phyloP scores from a whole-genome alignment of 345 rosid genomes.

The Kandelia obovata region DNA sequence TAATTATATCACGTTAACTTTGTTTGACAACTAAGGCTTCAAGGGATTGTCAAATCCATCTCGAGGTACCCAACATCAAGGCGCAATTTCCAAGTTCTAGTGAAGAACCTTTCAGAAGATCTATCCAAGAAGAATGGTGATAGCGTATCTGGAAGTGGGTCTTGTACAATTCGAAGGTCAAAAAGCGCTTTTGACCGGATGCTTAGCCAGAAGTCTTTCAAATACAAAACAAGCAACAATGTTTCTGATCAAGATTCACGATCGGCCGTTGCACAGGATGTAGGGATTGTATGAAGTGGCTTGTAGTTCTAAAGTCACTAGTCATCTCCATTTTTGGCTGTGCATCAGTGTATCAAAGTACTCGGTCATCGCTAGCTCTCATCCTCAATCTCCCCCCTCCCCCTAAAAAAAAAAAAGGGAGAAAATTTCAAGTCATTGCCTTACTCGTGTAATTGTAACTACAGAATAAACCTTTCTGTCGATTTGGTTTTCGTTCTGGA shows the following conservation, averaged over 20 bases:
- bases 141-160: slow-evolving; percentile 19
- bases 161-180: slow-evolving; percentile 41
- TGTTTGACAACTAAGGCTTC: slow-evolving; percentile 40
- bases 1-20: neutral
- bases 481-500: neutral
- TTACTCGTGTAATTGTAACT: neutral
- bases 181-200: slow-evolving; percentile 52
- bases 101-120: slow-evolving; percentile 51
- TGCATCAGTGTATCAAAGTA: neutral
- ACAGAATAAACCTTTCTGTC: neutral
- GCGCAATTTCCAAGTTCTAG: slow-evolving; percentile 55
- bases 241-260: slow-evolving; percentile 54
- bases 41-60: slow-evolving; percentile 70
- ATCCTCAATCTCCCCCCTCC: neutral
- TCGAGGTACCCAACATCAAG: slow-evolving; percentile 83
- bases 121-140: slow-evolving; percentile 49
- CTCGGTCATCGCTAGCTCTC: neutral
- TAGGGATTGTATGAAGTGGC: slow-evolving; percentile 38
- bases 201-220: slow-evolving; percentile 57
- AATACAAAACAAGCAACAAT: slow-evolving; percentile 42
- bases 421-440: neutral
- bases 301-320: neutral
- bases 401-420: neutral
- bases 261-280: slow-evolving; percentile 25
- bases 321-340: neutral